A percentile compares a stretch with the other conserved stretches of the same genome.
Conservation (phyloP, 495 filamentous ascomycete species). For the Diplogelasinospora grovesii region DNA sequence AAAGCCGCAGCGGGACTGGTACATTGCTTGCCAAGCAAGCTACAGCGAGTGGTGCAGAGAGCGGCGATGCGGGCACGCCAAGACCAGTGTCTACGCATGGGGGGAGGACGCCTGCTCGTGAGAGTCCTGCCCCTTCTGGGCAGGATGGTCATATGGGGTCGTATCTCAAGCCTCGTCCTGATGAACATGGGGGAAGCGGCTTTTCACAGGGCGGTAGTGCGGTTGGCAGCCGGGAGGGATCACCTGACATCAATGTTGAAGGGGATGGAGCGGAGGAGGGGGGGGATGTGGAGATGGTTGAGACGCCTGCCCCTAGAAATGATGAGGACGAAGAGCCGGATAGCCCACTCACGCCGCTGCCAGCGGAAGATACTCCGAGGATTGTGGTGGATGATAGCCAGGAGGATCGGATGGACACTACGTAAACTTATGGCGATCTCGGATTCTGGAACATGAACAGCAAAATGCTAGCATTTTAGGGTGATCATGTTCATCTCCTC, state of each 20-base stretch:
- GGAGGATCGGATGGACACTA: constrained; percentile 66
- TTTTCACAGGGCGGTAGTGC: constrained; percentile 38
- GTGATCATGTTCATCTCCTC: too few species aligned
- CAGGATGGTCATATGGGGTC: constrained; percentile 22
- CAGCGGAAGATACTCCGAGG: constrained; percentile 39
- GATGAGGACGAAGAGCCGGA: constrained; percentile 34
- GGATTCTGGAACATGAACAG: too few species aligned
- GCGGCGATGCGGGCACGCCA: constrained; percentile 40
- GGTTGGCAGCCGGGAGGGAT: constrained; percentile 28
- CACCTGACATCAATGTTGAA: constrained; percentile 29
- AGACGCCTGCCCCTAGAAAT: constrained; percentile 22
- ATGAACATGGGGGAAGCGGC: constrained; percentile 36
- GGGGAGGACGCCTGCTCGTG: constrained; percentile 61
- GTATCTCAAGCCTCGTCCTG: constrained; percentile 34
- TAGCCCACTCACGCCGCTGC: constrained; percentile 26
- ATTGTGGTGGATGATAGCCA: constrained; percentile 50
- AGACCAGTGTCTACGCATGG: constrained; percentile 41
- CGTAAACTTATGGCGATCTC: too few species aligned
- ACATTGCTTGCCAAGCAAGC: constrained; percentile 21
- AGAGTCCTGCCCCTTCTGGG: constrained; percentile 33
- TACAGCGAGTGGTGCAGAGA: constrained; percentile 22
- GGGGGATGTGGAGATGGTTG: constrained; percentile 56
- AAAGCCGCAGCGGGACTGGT: too few species aligned
- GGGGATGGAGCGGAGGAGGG: constrained; percentile 53
- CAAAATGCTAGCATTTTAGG: too few species aligned